These are phyloP conservation scores for Exophiala calicioides DNA, from an alignment of 2,329 filamentous ascomycete genomes.

Conservation along the genomic window DNA sequence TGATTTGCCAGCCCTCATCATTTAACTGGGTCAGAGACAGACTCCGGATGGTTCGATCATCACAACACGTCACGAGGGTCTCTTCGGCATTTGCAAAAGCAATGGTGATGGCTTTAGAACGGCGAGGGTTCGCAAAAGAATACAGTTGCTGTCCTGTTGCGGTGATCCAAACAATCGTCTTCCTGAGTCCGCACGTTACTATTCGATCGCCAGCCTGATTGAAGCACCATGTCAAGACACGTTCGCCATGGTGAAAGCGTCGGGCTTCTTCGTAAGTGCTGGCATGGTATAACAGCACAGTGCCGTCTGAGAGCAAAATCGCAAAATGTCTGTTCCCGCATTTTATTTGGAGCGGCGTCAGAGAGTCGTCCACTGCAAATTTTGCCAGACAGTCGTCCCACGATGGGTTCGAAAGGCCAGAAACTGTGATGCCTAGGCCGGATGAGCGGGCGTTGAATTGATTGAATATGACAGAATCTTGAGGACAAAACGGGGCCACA, in stretches of 20 bases:
- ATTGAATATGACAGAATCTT: constrained; percentile 38
- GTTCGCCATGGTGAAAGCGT: constrained; percentile 26
- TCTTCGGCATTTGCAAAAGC: constrained; percentile 22
- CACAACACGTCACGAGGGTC: constrained; percentile 17
- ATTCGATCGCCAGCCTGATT: constrained; percentile 18
- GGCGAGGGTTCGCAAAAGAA: constrained; percentile 14
- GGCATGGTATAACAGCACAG: constrained; percentile 29
- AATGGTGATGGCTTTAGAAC: constrained; percentile 22
- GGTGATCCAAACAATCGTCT: constrained; percentile 28
- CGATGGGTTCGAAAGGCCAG: constrained; percentile 16
- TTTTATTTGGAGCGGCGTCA: constrained; percentile 2
- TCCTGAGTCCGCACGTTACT: constrained; percentile 23
- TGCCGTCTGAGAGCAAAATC: constrained; percentile 29
- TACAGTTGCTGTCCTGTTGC: constrained; percentile 15
- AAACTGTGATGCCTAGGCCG: constrained; percentile 27
- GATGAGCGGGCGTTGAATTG: constrained; percentile 31
- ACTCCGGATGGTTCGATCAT: constrained; percentile 10
- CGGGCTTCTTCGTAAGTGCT: constrained; percentile 29
- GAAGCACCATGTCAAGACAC: constrained; percentile 17
- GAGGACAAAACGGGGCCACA: constrained; percentile 44
- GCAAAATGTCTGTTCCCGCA: constrained; percentile 29
- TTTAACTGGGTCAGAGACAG: constrained; percentile 14
- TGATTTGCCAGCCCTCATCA: constrained; percentile 14
- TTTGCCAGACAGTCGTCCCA: constrained; percentile 30
- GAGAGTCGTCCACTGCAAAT: constrained; percentile 11